Base-by-base conservation (phyloP, 306 rosid genomes). In the Cicer chorassanicum region DNA sequence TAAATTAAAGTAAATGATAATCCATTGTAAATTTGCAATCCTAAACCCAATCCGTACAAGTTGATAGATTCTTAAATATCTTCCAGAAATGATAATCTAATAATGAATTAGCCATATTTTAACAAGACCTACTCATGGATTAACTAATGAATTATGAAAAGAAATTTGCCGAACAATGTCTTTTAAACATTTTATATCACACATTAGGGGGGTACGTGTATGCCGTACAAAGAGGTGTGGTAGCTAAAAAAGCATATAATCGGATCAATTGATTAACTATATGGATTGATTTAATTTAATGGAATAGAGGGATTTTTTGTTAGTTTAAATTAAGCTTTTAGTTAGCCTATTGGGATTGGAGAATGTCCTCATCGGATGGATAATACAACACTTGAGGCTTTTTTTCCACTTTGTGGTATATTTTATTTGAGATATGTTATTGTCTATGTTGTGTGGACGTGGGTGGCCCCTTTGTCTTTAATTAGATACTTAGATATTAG, bases 381-480 rank as follows among this genome's bases (percentile, higher is more conserved):
- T 49, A 56, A 65, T 69, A 44, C 42, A 71, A 64, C 80, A 76
- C 53, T 77, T 49, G 39, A 68, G 53, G 39, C 45, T 62, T 81
- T 73, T 63, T 15, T 68, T 9, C 9, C 16, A 61, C 50, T 78
- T 68, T 81, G 18, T 24, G 6, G 50, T 76, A n/a, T 83, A 70
- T 78, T 70, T 80, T 48, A 82, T 77, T 60, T 45, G 6, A n/a
- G 73, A 80, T 84, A 62, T 84, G 80, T 80, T 84, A 82, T 11
- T 68, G 51, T 66, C 65, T 50, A 44, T 68, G 68, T 54, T 83
- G 49, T 82, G 82, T 68, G 87, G 80, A 8, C 62, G 9, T 68
- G 73, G 68, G 82, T 86, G 89, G 83, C 71, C 81, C 85, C 59
- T 70, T 68, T 44, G 64, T 77, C 78, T 84, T 80, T 80, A 53